Conservation (phyloP, 148 eudicot species). For the Cornus controversa region DNA sequence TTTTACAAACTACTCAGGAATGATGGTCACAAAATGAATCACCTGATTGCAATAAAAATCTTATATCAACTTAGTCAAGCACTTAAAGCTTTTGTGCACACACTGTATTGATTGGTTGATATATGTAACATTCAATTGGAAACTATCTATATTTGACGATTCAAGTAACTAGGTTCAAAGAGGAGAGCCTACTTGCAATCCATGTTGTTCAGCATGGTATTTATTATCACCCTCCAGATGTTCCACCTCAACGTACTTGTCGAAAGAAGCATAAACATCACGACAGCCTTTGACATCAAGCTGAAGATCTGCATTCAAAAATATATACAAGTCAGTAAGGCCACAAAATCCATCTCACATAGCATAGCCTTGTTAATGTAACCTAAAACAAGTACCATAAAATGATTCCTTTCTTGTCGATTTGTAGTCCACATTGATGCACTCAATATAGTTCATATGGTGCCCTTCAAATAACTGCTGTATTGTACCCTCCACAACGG, state of each 20-base stretch:
- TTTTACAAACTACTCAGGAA: not conserved
- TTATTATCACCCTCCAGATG: conserved; percentile 95
- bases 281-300: conserved; percentile 97
- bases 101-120: not conserved
- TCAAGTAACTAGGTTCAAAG: not conserved
- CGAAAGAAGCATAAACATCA: conserved; percentile 97
- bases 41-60: not conserved
- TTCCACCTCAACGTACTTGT: conserved; percentile 98
- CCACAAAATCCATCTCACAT: not conserved
- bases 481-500: conserved; percentile 98
- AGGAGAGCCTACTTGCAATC: conserved; percentile 64
- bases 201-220: conserved; percentile 85
- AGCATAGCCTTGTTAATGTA: not conserved
- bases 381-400: conserved; percentile 56
- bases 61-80: conserved; percentile 8
- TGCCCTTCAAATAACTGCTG: conserved; percentile 95
- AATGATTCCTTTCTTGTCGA: conserved; percentile 95
- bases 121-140: not conserved
- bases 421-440: conserved; percentile 90
- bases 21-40: not conserved
- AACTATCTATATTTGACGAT: not conserved
- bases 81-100: not conserved
- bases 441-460: conserved; percentile 95
- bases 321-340: not conserved
- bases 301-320: conserved; percentile 63